phyloP scores from a whole-genome alignment of 345 rosid species.

The Diplotaxis tenuifolia region DNA sequence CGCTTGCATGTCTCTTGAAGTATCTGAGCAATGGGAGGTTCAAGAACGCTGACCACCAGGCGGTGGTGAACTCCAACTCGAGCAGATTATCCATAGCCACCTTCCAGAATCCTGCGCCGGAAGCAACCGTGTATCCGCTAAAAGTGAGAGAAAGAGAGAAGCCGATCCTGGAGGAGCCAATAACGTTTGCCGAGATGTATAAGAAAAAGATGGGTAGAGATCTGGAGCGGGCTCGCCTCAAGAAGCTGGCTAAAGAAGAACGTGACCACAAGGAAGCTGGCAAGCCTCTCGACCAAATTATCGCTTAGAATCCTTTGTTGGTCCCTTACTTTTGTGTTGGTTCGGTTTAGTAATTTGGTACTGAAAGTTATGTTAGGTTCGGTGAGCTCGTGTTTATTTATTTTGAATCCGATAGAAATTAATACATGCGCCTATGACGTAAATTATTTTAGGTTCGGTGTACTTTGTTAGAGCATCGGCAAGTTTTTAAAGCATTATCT shows the following conservation, averaged over 20 bases:
- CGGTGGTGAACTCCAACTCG: constrained; percentile 74
- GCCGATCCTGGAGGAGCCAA: constrained; percentile 53
- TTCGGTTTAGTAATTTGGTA: no score
- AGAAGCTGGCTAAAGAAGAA: constrained; percentile 68
- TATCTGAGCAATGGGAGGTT: constrained; percentile 76
- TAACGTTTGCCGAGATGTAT: constrained; percentile 68
- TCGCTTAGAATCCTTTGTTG: no score
- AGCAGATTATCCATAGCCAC: constrained; percentile 69
- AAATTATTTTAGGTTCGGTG: no score
- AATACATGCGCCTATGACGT: no score
- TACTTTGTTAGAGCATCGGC: no score
- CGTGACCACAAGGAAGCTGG: no score
- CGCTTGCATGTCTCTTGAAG: constrained; percentile 26
- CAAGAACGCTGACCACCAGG: constrained; percentile 87
- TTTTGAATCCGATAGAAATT: no score
- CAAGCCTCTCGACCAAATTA: no score
- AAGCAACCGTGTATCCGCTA: constrained; percentile 58
- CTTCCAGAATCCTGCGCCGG: constrained; percentile 70
- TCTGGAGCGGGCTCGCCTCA: constrained; percentile 64
- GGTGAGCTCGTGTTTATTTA: no score
- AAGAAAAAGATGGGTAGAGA: constrained; percentile 80
- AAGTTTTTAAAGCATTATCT: no score
- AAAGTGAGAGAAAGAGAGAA: constrained; percentile 61
- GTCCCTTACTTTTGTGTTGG: no score
- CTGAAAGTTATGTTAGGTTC: no score